Evolutionary conservation across 257 asterid species (phyloP), one percentile per base, ranked within the genome.

Genomic region (Apocynum venetum): DNA sequence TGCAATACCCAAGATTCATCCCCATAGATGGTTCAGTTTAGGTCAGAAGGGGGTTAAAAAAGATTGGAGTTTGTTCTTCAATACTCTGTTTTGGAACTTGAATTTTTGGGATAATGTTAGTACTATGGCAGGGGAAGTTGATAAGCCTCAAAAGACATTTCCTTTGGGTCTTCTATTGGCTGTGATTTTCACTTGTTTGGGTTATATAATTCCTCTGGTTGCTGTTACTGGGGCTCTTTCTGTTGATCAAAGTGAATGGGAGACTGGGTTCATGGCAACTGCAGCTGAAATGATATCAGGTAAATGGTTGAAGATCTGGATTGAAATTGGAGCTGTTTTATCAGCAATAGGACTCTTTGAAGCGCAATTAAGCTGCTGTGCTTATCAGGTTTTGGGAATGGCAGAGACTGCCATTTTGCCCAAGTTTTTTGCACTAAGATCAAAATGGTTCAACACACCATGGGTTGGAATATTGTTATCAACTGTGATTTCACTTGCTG

Each of bases 81-180:
- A 91, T 52, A 91, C 95, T 0, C 86, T 91, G 20, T 91, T 91
- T 46, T 91, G 97, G 97, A 91, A 91, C 76, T 77, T 91, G 79
- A 91, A 91, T 63, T 91, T 88, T 35, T 91, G 92, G 89, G 97
- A 89, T 73, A 91, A 84, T 81, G 97, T 81, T 0, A 88, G 95
- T 41, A 89, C 97, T 20, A 79, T 89, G 81, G 97, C 97, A 0
- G 95, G 95, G 38, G 97, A 91, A 82, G 93, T 91, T 36, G 93
- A 91, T 0, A 60, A 88, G 4, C 97, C 97, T 0, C 86, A 87
- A 8, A 86, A 85, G 81, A 89, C 89, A 6, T 88, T 72, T 52
- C 97, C 97, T 0, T 68, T 72, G 7, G 97, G 91, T 6, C 83
- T 91, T 6, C 73, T 83, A 6, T 78, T 72, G 7, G 89, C 93